Base-by-base conservation (phyloP, 208 protist species). In the Acanthamoeba pearcei region DNA sequence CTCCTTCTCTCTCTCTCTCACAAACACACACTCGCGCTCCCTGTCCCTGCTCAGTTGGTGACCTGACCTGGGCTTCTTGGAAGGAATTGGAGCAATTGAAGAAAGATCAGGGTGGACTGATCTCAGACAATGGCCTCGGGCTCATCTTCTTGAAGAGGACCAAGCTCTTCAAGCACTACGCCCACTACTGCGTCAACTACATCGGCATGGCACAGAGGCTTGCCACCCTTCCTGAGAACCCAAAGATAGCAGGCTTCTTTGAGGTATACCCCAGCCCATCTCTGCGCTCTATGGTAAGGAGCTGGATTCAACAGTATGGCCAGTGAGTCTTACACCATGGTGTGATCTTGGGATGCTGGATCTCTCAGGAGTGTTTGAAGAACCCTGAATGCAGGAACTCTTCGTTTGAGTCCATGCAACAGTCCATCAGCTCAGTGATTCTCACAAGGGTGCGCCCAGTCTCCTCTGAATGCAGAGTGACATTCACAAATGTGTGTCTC, bases 121-220 rank as follows among this genome's bases (percentile, higher is more conserved):
- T 92, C 38, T 60, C 15, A 12, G 62, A 92, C 24, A 32, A 66
- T 27, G 86, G 86, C 89, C 29, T 94, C 24, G 89, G 66, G 13
- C 12, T 29, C 22, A 55, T 94, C n/a, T 94, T 94, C 49, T 29
- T 82, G 49, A 29, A 68, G 22, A 51, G 49, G 62, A 51, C 68
- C 35, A 82, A 66, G 22, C 62, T 92, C 66, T 94, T 94, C 49
- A 94, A 94, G 55, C 60, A 82, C 64, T 94, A 94, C 68, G 66
- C 68, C 53, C 29, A 55, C 27, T 94, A 94, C 89, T 94, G 89
- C 89, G 55, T 32, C 89, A 94, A 94, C 51, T 38, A 94, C 46
- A 62, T 62, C 24, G n/a, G 29, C 66, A 74, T 94, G 38, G 6
- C 60, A 10, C 49, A 55, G 51, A 94, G 49, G 46, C 24, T 92